phyloP scores from a whole-genome alignment of 164 flowering plant genomes.

The Dillenia turbinata region DNA sequence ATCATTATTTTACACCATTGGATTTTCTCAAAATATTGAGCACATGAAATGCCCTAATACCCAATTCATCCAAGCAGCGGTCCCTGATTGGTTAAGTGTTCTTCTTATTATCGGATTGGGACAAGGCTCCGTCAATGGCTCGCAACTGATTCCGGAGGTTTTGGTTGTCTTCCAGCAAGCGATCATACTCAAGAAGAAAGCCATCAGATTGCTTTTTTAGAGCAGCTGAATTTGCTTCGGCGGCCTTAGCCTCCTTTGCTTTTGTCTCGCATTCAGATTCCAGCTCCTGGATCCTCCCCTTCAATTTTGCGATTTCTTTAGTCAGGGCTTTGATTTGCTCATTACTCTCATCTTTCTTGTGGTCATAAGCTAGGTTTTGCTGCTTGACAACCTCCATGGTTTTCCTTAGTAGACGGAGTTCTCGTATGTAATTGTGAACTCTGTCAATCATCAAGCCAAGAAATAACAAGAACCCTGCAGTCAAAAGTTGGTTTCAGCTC shows the following conservation, averaged over 20 bases:
- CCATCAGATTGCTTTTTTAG: slow-evolving; percentile 20
- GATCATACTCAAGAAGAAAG: slow-evolving; percentile 20
- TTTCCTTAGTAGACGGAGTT: slow-evolving; percentile 48
- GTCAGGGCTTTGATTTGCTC: slow-evolving; percentile 27
- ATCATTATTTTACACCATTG: neutral
- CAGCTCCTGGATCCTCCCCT: slow-evolving; percentile 21
- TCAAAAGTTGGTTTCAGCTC: no score
- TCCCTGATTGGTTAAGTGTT: neutral
- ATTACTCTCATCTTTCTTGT: slow-evolving; percentile 21
- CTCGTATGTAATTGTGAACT: slow-evolving; percentile 60
- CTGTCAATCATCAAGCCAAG: slow-evolving; percentile 57
- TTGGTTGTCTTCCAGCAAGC: slow-evolving; percentile 25
- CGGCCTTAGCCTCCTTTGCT: slow-evolving; percentile 16
- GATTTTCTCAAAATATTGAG: neutral
- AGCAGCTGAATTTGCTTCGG: slow-evolving; percentile 12
- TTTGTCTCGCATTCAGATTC: slow-evolving; percentile 37
- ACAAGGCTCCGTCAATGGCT: slow-evolving; percentile 6
- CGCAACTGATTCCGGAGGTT: slow-evolving; percentile 18
- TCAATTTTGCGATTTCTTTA: slow-evolving; percentile 27
- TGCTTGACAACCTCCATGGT: slow-evolving; percentile 49
- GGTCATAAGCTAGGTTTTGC: slow-evolving; percentile 34
- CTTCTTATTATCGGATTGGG: slow-evolving; percentile 14
- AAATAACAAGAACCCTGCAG: slow-evolving; percentile 54
- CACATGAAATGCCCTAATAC: neutral
- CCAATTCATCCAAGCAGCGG: neutral